Evolutionary conservation across 306 rosid species (phyloP).

Genomic region (Purshia tridentata): DNA sequence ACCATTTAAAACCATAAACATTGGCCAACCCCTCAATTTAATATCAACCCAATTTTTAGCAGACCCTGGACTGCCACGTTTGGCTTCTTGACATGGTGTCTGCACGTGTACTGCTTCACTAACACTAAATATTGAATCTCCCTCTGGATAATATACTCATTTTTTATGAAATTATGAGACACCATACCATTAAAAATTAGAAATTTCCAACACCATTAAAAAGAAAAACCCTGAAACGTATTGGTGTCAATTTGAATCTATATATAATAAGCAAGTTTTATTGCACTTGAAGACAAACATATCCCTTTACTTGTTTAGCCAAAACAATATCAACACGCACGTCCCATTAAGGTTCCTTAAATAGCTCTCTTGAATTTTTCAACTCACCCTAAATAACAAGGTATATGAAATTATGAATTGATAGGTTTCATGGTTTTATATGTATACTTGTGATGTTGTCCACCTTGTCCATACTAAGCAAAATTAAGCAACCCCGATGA

Average conservation of each 20-base stretch:
- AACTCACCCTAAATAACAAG: neutral
- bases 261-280: neutral
- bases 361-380: neutral
- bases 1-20: constrained; percentile 17
- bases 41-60: neutral
- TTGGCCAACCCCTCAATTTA: neutral
- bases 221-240: no score
- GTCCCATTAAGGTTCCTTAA: neutral
- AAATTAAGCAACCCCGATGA: neutral
- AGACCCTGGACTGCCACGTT: constrained; percentile 39
- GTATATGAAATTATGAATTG: neutral
- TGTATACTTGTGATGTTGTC: neutral
- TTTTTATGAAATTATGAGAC: no score
- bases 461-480: neutral
- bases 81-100: constrained; percentile 2
- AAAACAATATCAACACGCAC: neutral
- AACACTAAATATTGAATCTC: neutral
- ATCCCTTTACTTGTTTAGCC: neutral
- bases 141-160: no score
- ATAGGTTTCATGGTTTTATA: neutral
- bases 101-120: constrained; percentile 32
- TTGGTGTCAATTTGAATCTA: neutral
- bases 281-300: neutral
- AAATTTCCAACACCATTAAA: no score
- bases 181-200: no score